Conservation (phyloP, 768 basidiomycete species). For the Trametes cubensis region DNA sequence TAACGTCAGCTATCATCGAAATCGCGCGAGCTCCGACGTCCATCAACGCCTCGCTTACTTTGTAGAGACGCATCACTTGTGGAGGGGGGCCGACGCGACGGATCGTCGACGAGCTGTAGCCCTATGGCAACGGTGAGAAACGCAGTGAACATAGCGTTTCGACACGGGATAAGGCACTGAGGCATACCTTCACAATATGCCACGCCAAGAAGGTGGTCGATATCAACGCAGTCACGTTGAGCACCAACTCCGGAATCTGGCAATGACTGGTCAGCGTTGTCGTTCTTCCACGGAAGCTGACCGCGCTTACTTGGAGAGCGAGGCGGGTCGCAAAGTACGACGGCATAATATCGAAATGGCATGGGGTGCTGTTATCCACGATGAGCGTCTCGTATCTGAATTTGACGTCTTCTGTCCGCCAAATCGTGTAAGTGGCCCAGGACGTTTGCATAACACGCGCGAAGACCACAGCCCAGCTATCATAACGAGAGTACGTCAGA, state of each 20-base stretch:
- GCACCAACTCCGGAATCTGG: constrained; percentile 52
- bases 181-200: constrained; percentile 45
- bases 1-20: not conserved
- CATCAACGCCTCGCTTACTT: constrained; percentile 34
- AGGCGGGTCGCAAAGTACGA: constrained; percentile 46
- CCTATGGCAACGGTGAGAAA: constrained; percentile 30
- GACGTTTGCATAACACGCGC: constrained; percentile 49
- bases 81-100: constrained; percentile 56
- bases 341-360: constrained; percentile 50
- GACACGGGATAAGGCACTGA: not conserved
- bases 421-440: constrained; percentile 56
- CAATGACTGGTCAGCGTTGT: not conserved
- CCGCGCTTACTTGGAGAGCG: constrained; percentile 44
- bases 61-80: constrained; percentile 53
- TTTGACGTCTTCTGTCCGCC: constrained; percentile 44
- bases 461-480: constrained; percentile 50
- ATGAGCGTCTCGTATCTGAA: constrained; percentile 43
- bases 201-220: constrained; percentile 48
- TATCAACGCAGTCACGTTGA: constrained; percentile 47
- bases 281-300: not conserved
- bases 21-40: not conserved
- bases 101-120: constrained; percentile 51
- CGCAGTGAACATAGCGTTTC: not conserved
- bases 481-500: not conserved
- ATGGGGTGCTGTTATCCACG: constrained; percentile 45